Percentiles rank a stretch among this genome's conserved stretches.
Evolutionary conservation across 2,329 filamentous ascomycete species (phyloP).

Genomic region (Lecanosticta acicola): DNA sequence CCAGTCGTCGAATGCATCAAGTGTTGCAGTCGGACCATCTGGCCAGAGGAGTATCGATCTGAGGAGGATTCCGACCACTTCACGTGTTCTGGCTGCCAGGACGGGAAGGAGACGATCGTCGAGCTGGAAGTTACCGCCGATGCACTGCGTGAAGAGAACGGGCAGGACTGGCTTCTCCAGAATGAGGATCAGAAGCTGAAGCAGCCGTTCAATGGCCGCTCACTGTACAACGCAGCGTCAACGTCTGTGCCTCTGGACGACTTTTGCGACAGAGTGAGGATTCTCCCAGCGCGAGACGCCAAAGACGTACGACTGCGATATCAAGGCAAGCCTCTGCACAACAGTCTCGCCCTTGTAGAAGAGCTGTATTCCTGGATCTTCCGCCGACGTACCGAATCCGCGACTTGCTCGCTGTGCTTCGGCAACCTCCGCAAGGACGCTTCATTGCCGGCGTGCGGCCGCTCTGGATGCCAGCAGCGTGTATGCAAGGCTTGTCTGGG

Average conservation of each 20-base stretch:
- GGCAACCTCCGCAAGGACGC: conserved; percentile 4
- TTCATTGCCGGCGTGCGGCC: conserved; percentile 6
- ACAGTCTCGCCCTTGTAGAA: background rate
- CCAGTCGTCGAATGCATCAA: conserved; percentile 9
- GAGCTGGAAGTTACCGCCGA: conserved; percentile 8
- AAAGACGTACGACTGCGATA: background rate
- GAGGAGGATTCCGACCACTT: background rate
- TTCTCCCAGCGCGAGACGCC: conserved; percentile 3
- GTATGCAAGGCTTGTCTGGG: conserved; percentile 6
- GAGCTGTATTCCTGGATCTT: conserved; percentile 6
- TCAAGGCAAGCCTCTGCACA: conserved; percentile 2
- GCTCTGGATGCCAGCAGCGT: conserved; percentile 11
- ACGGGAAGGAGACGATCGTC: conserved; percentile 3
- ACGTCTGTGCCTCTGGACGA: conserved; percentile 2
- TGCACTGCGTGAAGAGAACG: conserved; percentile 6
- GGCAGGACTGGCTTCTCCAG: conserved; percentile 6
- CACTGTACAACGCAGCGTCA: conserved; percentile 5
- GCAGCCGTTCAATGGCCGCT: conserved; percentile 2
- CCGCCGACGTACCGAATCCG: conserved; percentile 7
- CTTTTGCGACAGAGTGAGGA: conserved; percentile 5
- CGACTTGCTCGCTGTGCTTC: conserved; percentile 11
- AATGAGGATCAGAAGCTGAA: conserved; percentile 6
- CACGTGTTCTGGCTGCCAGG: conserved; percentile 8
- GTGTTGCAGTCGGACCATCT: conserved; percentile 9
- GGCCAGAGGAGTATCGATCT: conserved; percentile 13